Base-by-base conservation (phyloP, 2,329 filamentous ascomycete species). In the Thermoascus crustaceus region DNA sequence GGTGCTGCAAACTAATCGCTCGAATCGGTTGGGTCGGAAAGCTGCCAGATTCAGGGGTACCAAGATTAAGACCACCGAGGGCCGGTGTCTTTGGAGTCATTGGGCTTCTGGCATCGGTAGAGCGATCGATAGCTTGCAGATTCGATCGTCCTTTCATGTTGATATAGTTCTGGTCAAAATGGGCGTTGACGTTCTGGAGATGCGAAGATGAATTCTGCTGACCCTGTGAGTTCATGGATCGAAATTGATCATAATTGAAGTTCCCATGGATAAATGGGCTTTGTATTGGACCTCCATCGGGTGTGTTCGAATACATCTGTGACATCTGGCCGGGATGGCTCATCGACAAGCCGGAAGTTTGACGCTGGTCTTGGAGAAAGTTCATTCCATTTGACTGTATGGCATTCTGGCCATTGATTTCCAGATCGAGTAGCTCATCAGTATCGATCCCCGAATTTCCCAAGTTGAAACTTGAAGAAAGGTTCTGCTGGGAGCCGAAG, bases 271-370 rank as follows among this genome's bases (percentile, higher is more conserved):
- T 75, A 53, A 87, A 95, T 0, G 89, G 89, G 51, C 87, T 95
- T 54, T 93, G 85, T 41, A 94, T 89, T 4, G 89, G 87, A 35
- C 86, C 82, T 34, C 86, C 86, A 42, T 96, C 89, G 3, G 89
- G 88, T 2, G 88, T 94, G 57, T 85, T 85, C 13, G 89, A 94
- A 61, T 83, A 96, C 42, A 85, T 78, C 53, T 83, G 59, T 9
- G 59, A 82, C 54, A 86, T 78, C 39, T 82, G 79, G 31, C 73
- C 67, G 41, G 79, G 76, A 45, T 84, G 79, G 49, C 81, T 74
- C 40, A 78, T 73, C 23, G 82, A 60, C 21, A 71, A 63, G 16
- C 60, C 61, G 25, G 68, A 63, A 39, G 67, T 55, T 40, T 68
- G 71, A 33, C 65, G 70, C 39, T 81, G 78, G 39, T 82, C 64